phyloP scores from a whole-genome alignment of 1,284 basidiomycete species.

The Cerioporus squamosus region DNA sequence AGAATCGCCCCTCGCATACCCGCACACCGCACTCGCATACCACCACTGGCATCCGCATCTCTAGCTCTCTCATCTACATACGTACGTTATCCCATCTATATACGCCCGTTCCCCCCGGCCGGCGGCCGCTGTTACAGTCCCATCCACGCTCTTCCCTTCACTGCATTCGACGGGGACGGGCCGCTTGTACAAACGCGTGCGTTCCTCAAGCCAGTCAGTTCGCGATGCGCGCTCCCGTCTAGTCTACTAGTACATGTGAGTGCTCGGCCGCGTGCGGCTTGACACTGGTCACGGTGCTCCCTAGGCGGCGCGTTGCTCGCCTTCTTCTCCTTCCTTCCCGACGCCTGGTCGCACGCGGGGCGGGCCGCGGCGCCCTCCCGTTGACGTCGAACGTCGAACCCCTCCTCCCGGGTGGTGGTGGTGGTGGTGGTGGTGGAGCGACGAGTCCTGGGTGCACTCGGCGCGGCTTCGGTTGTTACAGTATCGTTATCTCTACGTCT shows the following conservation, averaged over 20 bases:
- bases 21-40: not conserved
- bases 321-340: not conserved
- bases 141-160: not conserved
- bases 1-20: not conserved
- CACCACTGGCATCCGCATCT: not conserved
- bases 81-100: not conserved
- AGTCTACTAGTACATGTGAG: no score
- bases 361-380: not conserved
- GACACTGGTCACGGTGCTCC: no score
- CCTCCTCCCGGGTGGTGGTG: no score
- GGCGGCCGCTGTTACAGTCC: not conserved
- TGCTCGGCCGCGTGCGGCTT: no score
- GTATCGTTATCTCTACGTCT: not conserved
- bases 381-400: no score
- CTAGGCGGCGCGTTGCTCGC: not conserved
- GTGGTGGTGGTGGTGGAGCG: not conserved
- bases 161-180: not conserved
- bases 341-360: not conserved
- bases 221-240: not conserved
- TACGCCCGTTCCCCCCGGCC: not conserved
- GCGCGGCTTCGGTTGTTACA: not conserved
- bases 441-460: slow-evolving; percentile 10
- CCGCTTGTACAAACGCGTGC: not conserved
- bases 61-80: not conserved
- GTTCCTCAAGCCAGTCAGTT: not conserved